phyloP scores from a whole-genome alignment of 169 alveolate genomes.

The Plasmodium berghei region DNA sequence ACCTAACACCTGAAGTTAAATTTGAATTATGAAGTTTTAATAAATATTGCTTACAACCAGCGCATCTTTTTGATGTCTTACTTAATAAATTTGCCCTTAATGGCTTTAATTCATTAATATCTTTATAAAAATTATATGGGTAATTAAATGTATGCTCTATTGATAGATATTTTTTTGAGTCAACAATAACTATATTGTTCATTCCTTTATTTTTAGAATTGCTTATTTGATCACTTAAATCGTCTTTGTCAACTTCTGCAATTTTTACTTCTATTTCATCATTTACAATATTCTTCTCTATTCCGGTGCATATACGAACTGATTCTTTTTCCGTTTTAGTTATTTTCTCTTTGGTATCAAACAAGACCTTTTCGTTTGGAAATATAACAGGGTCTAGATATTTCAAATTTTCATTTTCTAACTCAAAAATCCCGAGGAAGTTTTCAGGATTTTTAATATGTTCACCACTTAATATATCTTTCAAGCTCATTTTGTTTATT shows the following conservation, averaged over 20 bases:
- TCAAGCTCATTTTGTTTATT: slow-evolving; percentile 34
- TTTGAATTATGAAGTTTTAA: slow-evolving; percentile 46
- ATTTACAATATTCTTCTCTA: background rate
- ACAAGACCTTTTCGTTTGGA: background rate
- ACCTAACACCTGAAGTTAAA: slow-evolving; percentile 18
- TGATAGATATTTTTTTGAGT: slow-evolving; percentile 26
- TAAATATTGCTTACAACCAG: slow-evolving; percentile 40
- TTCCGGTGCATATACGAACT: background rate
- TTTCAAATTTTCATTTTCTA: slow-evolving; percentile 49
- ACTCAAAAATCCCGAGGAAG: slow-evolving; percentile 26
- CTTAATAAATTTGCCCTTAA: slow-evolving; percentile 32
- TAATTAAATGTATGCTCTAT: slow-evolving; percentile 30
- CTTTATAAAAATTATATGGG: slow-evolving; percentile 64
- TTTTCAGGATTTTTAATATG: slow-evolving; percentile 27
- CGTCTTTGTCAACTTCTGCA: background rate
- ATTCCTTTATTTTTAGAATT: background rate
- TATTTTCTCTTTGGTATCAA: background rate
- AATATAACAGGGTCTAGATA: slow-evolving; percentile 28
- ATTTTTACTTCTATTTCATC: slow-evolving; percentile 3
- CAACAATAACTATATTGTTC: slow-evolving; percentile 5
- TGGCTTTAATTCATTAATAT: slow-evolving; percentile 28
- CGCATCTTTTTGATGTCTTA: slow-evolving; percentile 47
- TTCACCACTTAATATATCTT: slow-evolving; percentile 51
- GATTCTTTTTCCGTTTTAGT: background rate
- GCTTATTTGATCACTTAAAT: background rate